Evolutionary conservation across 768 basidiomycete genomes (phyloP).

Genomic region (Tubosaeta sp.): DNA sequence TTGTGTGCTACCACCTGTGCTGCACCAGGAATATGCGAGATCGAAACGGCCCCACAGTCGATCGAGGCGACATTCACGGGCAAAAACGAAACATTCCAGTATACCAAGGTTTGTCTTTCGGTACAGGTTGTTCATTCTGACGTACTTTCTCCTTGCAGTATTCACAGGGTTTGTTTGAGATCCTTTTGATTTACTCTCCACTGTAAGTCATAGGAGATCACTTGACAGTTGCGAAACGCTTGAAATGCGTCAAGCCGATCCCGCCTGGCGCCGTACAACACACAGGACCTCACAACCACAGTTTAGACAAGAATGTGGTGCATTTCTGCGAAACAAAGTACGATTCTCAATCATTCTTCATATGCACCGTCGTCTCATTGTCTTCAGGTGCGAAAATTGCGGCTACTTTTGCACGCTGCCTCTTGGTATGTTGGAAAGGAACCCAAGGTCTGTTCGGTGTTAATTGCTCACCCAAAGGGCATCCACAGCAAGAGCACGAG

Average conservation of each 20-base stretch:
- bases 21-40: conserved; percentile 51
- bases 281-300: conserved; percentile 46
- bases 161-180: conserved; percentile 40
- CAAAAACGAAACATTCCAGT: conserved; percentile 56
- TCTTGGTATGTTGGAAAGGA: conserved; percentile 34
- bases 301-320: conserved; percentile 38
- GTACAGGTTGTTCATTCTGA: neutral
- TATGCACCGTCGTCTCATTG: neutral
- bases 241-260: conserved; percentile 46
- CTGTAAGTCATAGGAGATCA: neutral
- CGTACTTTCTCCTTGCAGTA: conserved; percentile 33
- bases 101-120: conserved; percentile 48
- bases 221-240: conserved; percentile 43
- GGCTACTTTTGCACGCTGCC: conserved; percentile 58
- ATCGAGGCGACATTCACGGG: conserved; percentile 62
- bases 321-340: conserved; percentile 54
- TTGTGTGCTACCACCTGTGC: conserved; percentile 39
- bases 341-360: neutral
- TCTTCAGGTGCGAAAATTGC: conserved; percentile 47
- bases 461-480: conserved; percentile 34
- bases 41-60: conserved; percentile 48
- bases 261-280: conserved; percentile 42
- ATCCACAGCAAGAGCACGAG: conserved; percentile 57
- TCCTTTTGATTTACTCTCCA: neutral
- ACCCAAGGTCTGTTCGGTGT: fast-evolving